A percentile compares a stretch with the other conserved stretches of the same genome.
Evolutionary conservation across 1,284 basidiomycete species (phyloP).

Genomic region (Malassezia psittaci): DNA sequence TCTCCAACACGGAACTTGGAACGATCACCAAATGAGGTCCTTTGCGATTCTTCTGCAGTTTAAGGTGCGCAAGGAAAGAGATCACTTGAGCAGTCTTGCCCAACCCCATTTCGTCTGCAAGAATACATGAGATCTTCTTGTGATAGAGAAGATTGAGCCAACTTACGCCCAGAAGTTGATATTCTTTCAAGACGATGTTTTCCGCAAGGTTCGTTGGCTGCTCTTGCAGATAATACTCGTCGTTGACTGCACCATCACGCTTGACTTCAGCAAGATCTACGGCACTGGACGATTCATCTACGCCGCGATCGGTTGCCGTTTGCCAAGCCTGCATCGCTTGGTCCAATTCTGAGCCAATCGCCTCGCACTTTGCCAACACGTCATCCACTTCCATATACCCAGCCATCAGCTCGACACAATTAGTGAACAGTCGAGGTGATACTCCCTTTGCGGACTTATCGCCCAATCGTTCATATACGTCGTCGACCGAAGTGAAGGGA

Average conservation of each 20-base stretch:
- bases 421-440: conserved; percentile 77
- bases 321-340: conserved; percentile 70
- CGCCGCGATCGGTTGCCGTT: conserved; percentile 40
- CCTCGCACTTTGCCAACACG: conserved; percentile 77
- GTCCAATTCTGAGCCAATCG: conserved; percentile 59
- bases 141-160: conserved; percentile 85
- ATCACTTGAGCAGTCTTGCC: conserved; percentile 99
- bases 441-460: conserved; percentile 82
- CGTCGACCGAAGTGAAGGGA: conserved; percentile 68
- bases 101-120: conserved; percentile 70
- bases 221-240: conserved; percentile 54
- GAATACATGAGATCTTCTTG: conserved; percentile 75
- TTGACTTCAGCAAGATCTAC: conserved; percentile 27
- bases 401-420: conserved; percentile 74
- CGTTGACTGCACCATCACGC: conserved; percentile 21
- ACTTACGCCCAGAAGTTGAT: conserved; percentile 92
- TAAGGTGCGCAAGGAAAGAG: conserved; percentile 81
- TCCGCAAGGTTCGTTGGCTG: conserved; percentile 66
- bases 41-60: conserved; percentile 61
- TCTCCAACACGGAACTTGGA: conserved; percentile 82
- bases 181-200: conserved; percentile 77
- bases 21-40: conserved; percentile 88
- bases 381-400: conserved; percentile 80
- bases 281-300: conserved; percentile 34
- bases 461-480: conserved; percentile 54